Percentiles rank a stretch among this genome's conserved stretches.
These are phyloP conservation scores for Amanita subjunquillea DNA, from an alignment of 768 basidiomycete genomes.

Conservation along the genomic window DNA sequence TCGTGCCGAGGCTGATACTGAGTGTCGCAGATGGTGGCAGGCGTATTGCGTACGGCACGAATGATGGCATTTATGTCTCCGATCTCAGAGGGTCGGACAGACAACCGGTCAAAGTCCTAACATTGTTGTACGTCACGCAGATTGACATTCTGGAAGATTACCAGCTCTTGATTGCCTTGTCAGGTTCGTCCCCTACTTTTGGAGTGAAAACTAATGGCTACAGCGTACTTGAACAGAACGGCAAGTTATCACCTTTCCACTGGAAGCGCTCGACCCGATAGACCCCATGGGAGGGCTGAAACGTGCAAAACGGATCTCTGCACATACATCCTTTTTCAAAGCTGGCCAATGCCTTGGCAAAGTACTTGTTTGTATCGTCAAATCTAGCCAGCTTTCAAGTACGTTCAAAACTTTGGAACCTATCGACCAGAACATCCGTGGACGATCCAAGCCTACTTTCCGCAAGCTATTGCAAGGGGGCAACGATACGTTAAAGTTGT, in stretches of 20 bases:
- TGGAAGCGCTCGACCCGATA: slow-evolving; percentile 83
- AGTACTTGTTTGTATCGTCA: slow-evolving; percentile 93
- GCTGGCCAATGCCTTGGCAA: slow-evolving; percentile 86
- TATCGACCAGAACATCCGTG: slow-evolving; percentile 78
- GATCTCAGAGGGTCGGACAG: slow-evolving; percentile 68
- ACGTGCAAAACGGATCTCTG: slow-evolving; percentile 89
- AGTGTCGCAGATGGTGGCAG: slow-evolving; percentile 59
- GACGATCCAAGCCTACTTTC: slow-evolving; percentile 83
- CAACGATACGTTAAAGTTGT: slow-evolving; percentile 86
- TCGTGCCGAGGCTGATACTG: slow-evolving; percentile 1
- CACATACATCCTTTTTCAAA: slow-evolving; percentile 97
- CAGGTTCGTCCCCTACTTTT: slow-evolving; percentile 42
- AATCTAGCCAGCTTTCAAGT: slow-evolving; percentile 88
- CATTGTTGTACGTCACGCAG: slow-evolving; percentile 82
- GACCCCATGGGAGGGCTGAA: slow-evolving; percentile 89
- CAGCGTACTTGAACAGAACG: slow-evolving; percentile 48
- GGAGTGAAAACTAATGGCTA: not conserved
- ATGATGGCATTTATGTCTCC: slow-evolving; percentile 93
- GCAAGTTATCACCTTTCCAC: slow-evolving; percentile 90
- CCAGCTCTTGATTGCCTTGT: slow-evolving; percentile 93
- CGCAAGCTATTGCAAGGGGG: slow-evolving; percentile 89
- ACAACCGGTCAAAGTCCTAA: slow-evolving; percentile 85
- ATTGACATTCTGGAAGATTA: slow-evolving; percentile 96
- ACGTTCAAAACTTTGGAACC: slow-evolving; percentile 98
- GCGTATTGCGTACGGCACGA: slow-evolving; percentile 91